A percentile compares a stretch with the other conserved stretches of the same genome.
These are phyloP conservation scores for Pharus latifolius DNA, from an alignment of 176 grass and related monocot species.

Conservation along the genomic window DNA sequence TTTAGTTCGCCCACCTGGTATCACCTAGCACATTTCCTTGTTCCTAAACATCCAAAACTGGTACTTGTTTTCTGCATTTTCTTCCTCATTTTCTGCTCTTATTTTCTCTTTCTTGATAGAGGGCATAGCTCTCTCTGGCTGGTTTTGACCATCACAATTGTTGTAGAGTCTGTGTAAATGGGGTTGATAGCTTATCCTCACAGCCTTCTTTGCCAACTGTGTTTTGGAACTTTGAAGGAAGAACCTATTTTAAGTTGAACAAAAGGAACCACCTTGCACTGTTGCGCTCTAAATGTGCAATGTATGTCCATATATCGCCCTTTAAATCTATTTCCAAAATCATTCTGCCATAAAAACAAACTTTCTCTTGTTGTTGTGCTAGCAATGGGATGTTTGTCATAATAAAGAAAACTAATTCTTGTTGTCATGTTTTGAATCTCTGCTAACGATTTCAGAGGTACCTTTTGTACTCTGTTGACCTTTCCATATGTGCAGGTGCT, in stretches of 20 bases:
- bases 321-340: background rate
- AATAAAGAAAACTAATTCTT: background rate
- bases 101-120: too few species aligned
- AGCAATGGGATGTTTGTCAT: background rate
- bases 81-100: too few species aligned
- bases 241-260: background rate
- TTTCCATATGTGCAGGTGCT: slow-evolving; percentile 41
- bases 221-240: background rate
- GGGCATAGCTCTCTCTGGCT: too few species aligned
- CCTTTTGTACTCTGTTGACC: background rate
- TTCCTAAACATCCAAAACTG: too few species aligned
- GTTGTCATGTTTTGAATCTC: background rate
- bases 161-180: background rate
- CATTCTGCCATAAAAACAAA: background rate
- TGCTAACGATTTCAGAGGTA: background rate
- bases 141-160: too few species aligned
- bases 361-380: background rate
- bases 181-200: background rate
- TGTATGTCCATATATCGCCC: background rate
- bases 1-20: too few species aligned
- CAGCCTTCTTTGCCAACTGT: background rate
- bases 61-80: too few species aligned
- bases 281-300: background rate
- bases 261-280: background rate
- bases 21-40: too few species aligned